Evolutionary conservation across 495 filamentous ascomycete species (phyloP).

Genomic region (Pseudomonodictys pantanalensis): DNA sequence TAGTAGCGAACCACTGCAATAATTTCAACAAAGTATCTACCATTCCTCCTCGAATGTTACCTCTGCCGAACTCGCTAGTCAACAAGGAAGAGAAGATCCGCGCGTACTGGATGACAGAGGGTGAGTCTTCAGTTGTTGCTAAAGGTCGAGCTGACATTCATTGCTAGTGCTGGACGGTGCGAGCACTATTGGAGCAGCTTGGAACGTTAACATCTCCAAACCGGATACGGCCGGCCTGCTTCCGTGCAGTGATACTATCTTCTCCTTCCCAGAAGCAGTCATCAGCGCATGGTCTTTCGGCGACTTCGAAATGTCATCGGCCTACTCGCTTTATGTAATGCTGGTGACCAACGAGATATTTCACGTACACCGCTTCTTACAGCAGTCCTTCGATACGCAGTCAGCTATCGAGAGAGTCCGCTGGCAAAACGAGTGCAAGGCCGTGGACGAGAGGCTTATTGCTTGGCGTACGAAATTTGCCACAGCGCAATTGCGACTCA

Average conservation of each 20-base stretch:
- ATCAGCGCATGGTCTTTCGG: slow-evolving; percentile 26
- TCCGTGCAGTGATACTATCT: slow-evolving; percentile 31
- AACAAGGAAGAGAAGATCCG: slow-evolving; percentile 40
- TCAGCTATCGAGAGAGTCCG: slow-evolving; percentile 29
- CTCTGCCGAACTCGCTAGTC: slow-evolving; percentile 27
- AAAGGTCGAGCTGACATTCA: neutral
- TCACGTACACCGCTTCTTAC: slow-evolving; percentile 38
- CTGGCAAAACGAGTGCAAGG: slow-evolving; percentile 38
- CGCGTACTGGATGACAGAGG: slow-evolving; percentile 43
- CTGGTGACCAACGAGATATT: slow-evolving; percentile 37
- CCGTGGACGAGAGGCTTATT: slow-evolving; percentile 36
- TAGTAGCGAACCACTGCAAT: slow-evolving; percentile 28
- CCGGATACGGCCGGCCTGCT: slow-evolving; percentile 22
- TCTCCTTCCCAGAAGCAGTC: slow-evolving; percentile 29
- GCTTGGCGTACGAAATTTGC: slow-evolving; percentile 35
- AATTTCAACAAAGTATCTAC: slow-evolving; percentile 30
- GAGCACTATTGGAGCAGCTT: slow-evolving; percentile 37
- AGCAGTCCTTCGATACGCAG: slow-evolving; percentile 34
- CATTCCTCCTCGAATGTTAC: slow-evolving; percentile 34
- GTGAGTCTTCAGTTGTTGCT: neutral
- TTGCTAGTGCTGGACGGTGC: slow-evolving; percentile 35
- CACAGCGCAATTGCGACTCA: slow-evolving; percentile 10
- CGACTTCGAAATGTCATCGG: slow-evolving; percentile 22
- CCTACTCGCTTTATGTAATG: slow-evolving; percentile 33
- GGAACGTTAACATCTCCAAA: slow-evolving; percentile 32